Base-by-base conservation (phyloP, 805 yeast species). In the Candida easanensis region DNA sequence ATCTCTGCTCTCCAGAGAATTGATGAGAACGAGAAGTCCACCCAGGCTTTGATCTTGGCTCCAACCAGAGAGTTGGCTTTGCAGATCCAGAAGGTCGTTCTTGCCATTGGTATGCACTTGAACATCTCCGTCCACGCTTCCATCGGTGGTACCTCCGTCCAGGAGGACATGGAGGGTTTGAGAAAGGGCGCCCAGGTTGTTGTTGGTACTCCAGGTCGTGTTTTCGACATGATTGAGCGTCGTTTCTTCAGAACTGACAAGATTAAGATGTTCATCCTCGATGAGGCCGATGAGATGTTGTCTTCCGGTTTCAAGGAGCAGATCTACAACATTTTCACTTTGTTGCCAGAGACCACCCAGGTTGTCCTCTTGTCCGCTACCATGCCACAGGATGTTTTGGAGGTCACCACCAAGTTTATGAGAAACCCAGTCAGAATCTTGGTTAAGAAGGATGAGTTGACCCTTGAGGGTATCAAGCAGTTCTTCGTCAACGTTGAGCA, bases 191-290 rank as follows among this genome's bases (percentile, higher is more conserved):
- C 86, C 53, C 97, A 91, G 72, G 78, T 91, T 46, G 95, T 93
- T 46, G 91, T 89, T 60, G 99, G 98, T 64, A 93, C 99, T 47
- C 99, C 99, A 58, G 99, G 99, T 63, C 82, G 99, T 73, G 97
- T 93, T 52, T 79, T 74, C 61, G 98, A 93, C 69, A 88, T 93
- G 91, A 90, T 93, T 64, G 86, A 87, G 70, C 81, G 97, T 66
- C 78, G 96, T 61, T 76, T 74, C 70, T 81, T 93, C 69, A 81
- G 73, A 64, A 84, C 96, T 52, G 79, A 87, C 59, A 77, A 82
- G 67, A 76, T 93, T 61, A 88, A 89, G 76, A 88, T 93, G 95
- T 80, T 93, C 71, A 82, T 91, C 64, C 77, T 93, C 62, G 99
- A 91, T 73, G 99, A 91, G 76, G 98, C 98, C 61, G 99, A 91